Conservation (phyloP, 345 rosid genomes). For the Punica granatum region DNA sequence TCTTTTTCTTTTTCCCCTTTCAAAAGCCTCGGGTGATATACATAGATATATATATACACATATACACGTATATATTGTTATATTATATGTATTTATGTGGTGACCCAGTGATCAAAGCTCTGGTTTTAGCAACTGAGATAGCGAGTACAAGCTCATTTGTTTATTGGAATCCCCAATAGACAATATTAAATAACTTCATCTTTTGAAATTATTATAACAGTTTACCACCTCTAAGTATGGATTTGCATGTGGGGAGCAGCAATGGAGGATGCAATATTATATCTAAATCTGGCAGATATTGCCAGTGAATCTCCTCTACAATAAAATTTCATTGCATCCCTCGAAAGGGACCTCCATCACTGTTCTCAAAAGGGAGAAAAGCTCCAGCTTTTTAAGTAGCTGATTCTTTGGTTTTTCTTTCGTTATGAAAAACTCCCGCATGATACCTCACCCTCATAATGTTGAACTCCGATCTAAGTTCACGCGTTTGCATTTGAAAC, state of each 20-base stretch:
- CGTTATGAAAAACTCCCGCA: no score
- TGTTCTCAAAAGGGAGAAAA: conserved; percentile 8
- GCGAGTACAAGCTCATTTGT: background rate
- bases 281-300: conserved; percentile 11
- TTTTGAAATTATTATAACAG: background rate
- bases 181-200: background rate
- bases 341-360: background rate
- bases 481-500: background rate
- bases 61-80: no score
- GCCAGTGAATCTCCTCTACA: conserved; percentile 16
- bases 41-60: no score
- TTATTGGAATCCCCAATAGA: conserved; percentile 4
- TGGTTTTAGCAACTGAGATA: conserved; percentile 9
- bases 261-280: background rate
- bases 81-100: no score
- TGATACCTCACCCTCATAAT: no score
- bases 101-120: conserved; percentile 7
- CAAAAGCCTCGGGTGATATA: no score
- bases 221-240: background rate
- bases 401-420: background rate
- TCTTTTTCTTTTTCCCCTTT: background rate
- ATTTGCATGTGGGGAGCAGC: conserved; percentile 30
- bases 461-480: no score
- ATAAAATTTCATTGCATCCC: conserved; percentile 10
- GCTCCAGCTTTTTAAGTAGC: background rate